A percentile compares a stretch with the other conserved stretches of the same genome.
phyloP scores from a whole-genome alignment of 2,329 filamentous ascomycete genomes.

The Clonostachys rhizophaga region DNA sequence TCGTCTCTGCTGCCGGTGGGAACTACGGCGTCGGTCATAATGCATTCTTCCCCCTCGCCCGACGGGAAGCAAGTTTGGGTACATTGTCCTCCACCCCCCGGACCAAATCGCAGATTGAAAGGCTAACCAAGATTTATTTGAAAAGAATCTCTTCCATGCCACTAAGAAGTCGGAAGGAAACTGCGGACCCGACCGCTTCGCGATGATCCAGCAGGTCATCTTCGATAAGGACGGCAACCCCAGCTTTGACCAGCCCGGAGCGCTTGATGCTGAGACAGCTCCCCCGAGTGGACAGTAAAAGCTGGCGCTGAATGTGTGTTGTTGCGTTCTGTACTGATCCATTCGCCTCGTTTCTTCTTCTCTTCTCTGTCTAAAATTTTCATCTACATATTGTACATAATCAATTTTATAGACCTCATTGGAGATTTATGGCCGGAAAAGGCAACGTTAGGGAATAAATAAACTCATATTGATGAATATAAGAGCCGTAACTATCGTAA shows the following conservation, averaged over 20 bases:
- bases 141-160: constrained; percentile 39
- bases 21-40: constrained; percentile 55
- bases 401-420: no score
- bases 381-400: no score
- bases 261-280: background rate
- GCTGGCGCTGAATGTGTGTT: no score
- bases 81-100: constrained; percentile 5
- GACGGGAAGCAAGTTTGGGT: constrained; percentile 47
- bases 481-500: no score
- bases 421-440: no score
- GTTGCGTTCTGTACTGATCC: no score
- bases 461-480: no score
- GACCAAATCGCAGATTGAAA: background rate
- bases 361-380: no score
- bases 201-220: background rate
- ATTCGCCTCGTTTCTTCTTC: no score
- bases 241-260: background rate
- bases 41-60: constrained; percentile 50
- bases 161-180: constrained; percentile 40
- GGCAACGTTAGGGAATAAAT: no score
- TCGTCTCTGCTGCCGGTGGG: constrained; percentile 47
- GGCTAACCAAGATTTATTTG: background rate
- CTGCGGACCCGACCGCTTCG: constrained; percentile 23
- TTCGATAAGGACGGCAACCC: background rate
- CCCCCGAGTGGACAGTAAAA: background rate